A percentile compares a stretch with the other conserved stretches of the same genome.
These are phyloP conservation scores for Neurospora pannonica DNA, from an alignment of 495 filamentous ascomycete genomes.

Conservation along the genomic window DNA sequence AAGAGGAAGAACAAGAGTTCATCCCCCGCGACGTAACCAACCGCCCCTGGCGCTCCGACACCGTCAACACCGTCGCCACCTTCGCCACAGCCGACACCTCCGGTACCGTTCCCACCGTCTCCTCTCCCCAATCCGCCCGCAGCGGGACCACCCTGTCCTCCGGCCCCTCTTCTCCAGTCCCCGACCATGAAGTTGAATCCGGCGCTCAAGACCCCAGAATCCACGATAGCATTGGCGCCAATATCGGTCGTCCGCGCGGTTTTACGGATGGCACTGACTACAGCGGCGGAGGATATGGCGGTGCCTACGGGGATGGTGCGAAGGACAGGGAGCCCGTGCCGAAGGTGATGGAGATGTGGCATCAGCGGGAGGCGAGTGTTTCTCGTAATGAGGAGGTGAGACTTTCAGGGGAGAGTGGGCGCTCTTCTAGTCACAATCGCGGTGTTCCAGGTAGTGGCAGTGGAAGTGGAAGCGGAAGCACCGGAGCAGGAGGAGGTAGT, in stretches of 20 bases:
- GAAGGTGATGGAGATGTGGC: background rate
- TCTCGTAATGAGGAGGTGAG: background rate
- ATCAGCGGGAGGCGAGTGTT: background rate
- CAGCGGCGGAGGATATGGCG: background rate
- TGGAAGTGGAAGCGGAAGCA: background rate
- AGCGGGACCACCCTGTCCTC: slow-evolving; percentile 16
- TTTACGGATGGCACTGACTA: slow-evolving; percentile 6
- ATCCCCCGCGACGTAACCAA: background rate
- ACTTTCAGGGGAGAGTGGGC: background rate
- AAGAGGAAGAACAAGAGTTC: background rate
- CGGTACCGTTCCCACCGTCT: background rate
- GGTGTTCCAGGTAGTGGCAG: background rate
- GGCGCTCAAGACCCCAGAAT: slow-evolving; percentile 8
- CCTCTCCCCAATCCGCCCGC: slow-evolving; percentile 12
- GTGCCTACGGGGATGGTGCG: background rate
- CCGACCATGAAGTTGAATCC: background rate
- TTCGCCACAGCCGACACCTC: slow-evolving; percentile 4
- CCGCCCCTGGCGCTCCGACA: background rate
- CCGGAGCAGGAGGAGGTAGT: background rate
- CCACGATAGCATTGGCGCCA: slow-evolving; percentile 3
- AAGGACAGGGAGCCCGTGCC: background rate
- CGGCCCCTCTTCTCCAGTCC: slow-evolving; percentile 7
- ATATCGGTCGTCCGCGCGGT: slow-evolving; percentile 2
- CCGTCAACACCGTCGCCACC: background rate
- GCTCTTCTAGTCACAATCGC: background rate